Base-by-base conservation (phyloP, 208 protist genomes). In the Leishmania tropica region DNA sequence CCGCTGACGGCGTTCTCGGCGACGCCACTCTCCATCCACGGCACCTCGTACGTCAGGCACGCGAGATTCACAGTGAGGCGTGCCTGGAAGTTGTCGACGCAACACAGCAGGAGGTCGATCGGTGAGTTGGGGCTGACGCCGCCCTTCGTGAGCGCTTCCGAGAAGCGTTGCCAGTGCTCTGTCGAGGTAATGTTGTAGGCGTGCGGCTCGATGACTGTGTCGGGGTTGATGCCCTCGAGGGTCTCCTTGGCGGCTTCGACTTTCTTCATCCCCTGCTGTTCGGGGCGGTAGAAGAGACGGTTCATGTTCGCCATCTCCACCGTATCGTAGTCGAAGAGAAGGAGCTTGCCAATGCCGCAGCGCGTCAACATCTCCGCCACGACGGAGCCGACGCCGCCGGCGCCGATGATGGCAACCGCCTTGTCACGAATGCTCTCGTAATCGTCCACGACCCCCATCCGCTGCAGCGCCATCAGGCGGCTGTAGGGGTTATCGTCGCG, bases 261-360 rank as follows among this genome's bases (percentile, higher is more conserved):
- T 84, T 99, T 99, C 67, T 84, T 95, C 90, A 99, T 84, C 35
- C 98, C 98, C 47, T 96, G 92, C 83, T 99, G 98, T 54, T 99
- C 93, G 0, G 97, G 98, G n/a, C 96, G 91, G 87, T 99, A 99
- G 84, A 99, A 99, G 56, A 99, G 91, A 15, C 96, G 90, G 84
- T 99, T 99, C 98, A 99, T 99, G 90, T 99, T 99, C 3, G 99
- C 98, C 42, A 99, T 82, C 81, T 99, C 98, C 11, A 99, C 99
- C 71, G 91, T 99, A 91, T 99, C 99, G 90, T 99, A 99, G 90
- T 99, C 99, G 81, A 98, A 99, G 65, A 99, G 88, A n/a, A 99
- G 81, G 19, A 99, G 89, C 87, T 99, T 99, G 67, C 98, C 98
- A 67, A 99, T 94, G 62, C 99, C 99, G 86, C 99, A 99, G 56